Evolutionary conservation across 129 eudicot genomes (phyloP).

Genomic region (Tagetes patula): DNA sequence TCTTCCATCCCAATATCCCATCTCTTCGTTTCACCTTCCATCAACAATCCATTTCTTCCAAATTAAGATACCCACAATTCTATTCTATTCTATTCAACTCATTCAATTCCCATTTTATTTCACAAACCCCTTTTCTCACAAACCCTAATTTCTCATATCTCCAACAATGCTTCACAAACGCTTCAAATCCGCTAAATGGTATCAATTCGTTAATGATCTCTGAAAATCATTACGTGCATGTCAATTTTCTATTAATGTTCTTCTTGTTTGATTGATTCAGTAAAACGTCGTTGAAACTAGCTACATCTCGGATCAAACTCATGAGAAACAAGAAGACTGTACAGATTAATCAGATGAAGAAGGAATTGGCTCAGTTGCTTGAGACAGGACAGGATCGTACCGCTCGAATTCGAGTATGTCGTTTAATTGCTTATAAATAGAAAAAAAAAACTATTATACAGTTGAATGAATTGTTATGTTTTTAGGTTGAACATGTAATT

Average conservation of each 20-base stretch:
- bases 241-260: background rate
- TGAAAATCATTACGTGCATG: background rate
- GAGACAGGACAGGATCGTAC: conserved; percentile 75
- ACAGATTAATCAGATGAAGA: conserved; percentile 71
- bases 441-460: background rate
- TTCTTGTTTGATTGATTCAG: conserved; percentile 41
- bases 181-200: conserved; percentile 92
- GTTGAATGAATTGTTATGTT: background rate
- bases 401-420: conserved; percentile 77
- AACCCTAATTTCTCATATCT: conserved; percentile 23
- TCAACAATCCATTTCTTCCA: conserved; percentile 20
- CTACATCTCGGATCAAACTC: conserved; percentile 69
- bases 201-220: background rate
- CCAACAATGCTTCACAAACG: conserved; percentile 59
- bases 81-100: background rate
- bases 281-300: conserved; percentile 78
- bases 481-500: conserved; percentile 93
- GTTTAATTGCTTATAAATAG: background rate
- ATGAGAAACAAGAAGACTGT: conserved; percentile 81
- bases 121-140: conserved; percentile 1
- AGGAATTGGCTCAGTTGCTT: conserved; percentile 78
- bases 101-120: background rate
- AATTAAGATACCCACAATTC: background rate
- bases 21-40: conserved; percentile 13
- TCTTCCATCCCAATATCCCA: conserved; percentile 12